Conservation (phyloP, 257 asterid species). For the Cordia subcordata region DNA sequence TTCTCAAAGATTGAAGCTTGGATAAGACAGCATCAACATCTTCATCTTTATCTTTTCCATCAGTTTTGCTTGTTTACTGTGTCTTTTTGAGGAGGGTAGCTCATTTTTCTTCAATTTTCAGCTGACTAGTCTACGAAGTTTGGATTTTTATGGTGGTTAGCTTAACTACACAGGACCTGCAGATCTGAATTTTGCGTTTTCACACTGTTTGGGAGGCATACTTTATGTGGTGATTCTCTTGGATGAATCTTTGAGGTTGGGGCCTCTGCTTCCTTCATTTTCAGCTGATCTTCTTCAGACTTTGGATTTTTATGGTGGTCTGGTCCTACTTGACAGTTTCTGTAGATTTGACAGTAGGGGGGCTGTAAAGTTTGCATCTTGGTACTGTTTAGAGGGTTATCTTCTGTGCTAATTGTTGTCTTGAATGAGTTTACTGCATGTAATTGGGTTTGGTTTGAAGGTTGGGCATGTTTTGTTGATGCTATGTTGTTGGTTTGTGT, state of each 20-base stretch:
- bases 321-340: constrained; percentile 8
- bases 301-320: constrained; percentile 17
- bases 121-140: constrained; percentile 15
- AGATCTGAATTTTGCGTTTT: constrained; percentile 14
- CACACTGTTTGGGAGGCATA: constrained; percentile 16
- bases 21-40: constrained; percentile 42
- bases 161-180: constrained; percentile 9
- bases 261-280: not conserved
- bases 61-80: constrained; percentile 10
- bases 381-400: constrained; percentile 16
- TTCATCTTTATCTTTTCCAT: constrained; percentile 7
- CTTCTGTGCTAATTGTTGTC: constrained; percentile 12
- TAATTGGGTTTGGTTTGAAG: constrained; percentile 77
- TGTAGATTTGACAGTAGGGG: constrained; percentile 19
- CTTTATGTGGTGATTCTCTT: constrained; percentile 12
- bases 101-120: constrained; percentile 6
- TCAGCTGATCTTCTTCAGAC: constrained; percentile 13
- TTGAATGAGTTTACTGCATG: constrained; percentile 76
- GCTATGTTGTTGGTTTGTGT: constrained; percentile 69
- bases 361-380: constrained; percentile 12
- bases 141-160: constrained; percentile 18
- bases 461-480: constrained; percentile 66
- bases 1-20: constrained; percentile 34
- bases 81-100: constrained; percentile 15
- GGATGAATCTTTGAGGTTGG: constrained; percentile 51